A percentile compares a stretch with the other conserved stretches of the same genome.
phyloP scores from a whole-genome alignment of 2,329 filamentous ascomycete genomes.

The Akanthomyces uredinophilus region DNA sequence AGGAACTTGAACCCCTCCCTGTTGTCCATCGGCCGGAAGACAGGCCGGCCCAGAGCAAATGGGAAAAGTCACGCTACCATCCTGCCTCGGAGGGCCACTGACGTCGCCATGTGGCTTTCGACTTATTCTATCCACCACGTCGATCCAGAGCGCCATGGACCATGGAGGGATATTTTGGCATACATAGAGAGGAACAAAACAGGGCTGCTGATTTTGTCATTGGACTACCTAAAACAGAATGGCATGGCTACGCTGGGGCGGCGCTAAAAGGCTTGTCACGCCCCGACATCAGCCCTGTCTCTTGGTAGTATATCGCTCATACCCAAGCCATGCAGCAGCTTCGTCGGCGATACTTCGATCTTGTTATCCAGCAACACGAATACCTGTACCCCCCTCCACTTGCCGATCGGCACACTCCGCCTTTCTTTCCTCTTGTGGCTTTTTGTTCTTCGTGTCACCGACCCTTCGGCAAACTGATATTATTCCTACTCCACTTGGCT shows the following conservation, averaged over 20 bases:
- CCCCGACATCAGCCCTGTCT: conserved; percentile 9
- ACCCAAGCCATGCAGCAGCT: not conserved
- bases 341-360: not conserved
- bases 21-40: not conserved
- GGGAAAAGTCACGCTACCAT: not conserved
- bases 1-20: not conserved
- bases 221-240: not conserved
- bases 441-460: not conserved
- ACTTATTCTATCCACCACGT: not conserved
- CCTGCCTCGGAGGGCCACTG: not conserved
- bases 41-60: not conserved
- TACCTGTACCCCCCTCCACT: not conserved
- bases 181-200: not conserved
- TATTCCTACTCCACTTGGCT: not conserved
- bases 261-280: conserved; percentile 10
- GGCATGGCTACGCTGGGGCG: not conserved
- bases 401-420: not conserved
- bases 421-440: not conserved
- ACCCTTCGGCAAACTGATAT: not conserved
- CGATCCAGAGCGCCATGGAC: not conserved
- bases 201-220: not conserved
- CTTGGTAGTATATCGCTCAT: conserved; percentile 9
- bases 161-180: not conserved
- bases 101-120: not conserved
- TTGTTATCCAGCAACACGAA: not conserved